A percentile compares a stretch with the other conserved stretches of the same genome.
Evolutionary conservation across 2,329 filamentous ascomycete species (phyloP).

Genomic region (Trichothecium roseum): DNA sequence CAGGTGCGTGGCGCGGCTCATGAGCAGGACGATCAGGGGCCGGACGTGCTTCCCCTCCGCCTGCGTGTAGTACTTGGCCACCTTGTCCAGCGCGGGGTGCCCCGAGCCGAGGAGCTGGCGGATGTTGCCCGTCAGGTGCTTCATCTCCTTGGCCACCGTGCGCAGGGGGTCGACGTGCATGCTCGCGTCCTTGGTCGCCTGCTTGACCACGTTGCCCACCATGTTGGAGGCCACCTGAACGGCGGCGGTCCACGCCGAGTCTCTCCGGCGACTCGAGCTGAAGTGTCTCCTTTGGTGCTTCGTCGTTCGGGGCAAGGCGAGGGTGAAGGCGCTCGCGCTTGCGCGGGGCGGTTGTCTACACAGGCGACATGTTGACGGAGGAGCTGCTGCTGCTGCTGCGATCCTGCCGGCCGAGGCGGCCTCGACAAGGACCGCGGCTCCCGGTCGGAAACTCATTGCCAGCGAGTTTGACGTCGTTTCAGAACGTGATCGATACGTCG

Average conservation of each 20-base stretch:
- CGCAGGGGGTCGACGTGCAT: constrained; percentile 80
- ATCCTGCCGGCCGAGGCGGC: constrained; percentile 18
- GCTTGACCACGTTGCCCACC: constrained; percentile 55
- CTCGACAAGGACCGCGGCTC: constrained; percentile 38
- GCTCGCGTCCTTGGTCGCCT: constrained; percentile 45
- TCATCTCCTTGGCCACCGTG: constrained; percentile 92
- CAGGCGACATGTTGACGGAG: constrained; percentile 16
- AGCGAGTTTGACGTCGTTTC: too few species aligned
- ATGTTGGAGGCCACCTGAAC: constrained; percentile 62
- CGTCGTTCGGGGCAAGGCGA: constrained; percentile 14
- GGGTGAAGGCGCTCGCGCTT: neutral
- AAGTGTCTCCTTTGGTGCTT: constrained; percentile 21
- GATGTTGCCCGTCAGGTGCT: constrained; percentile 89
- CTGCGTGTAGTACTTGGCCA: constrained; percentile 96
- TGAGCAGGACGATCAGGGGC: constrained; percentile 87
- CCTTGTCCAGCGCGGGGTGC: constrained; percentile 86
- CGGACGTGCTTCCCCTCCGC: constrained; percentile 95
- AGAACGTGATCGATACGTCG: too few species aligned
- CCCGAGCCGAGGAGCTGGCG: constrained; percentile 86
- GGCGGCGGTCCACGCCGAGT: constrained; percentile 67
- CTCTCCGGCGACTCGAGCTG: constrained; percentile 32
- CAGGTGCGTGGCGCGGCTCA: constrained; percentile 86
- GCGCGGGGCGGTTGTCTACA: constrained; percentile 14
- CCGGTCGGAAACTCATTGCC: constrained; percentile 43
- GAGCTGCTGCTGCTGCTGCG: too few species aligned